These are phyloP conservation scores for Ophiocordyceps polyrhachis-furcata DNA, from an alignment of 2,329 filamentous ascomycete genomes.

Conservation along the genomic window DNA sequence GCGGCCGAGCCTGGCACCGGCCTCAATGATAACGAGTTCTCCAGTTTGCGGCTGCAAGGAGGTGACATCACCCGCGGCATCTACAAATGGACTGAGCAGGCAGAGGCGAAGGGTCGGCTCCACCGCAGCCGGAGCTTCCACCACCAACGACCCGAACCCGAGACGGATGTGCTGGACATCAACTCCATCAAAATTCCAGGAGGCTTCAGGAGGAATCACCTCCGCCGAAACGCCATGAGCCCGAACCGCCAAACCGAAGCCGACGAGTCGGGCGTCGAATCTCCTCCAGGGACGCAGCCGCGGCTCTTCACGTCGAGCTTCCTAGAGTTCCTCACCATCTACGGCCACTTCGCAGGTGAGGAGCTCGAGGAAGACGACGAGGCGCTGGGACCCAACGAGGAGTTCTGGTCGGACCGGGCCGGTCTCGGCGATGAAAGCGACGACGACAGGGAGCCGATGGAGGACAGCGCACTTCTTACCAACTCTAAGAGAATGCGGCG, in stretches of 20 bases:
- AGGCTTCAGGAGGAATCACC: slow-evolving; percentile 78
- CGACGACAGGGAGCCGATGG: slow-evolving; percentile 61
- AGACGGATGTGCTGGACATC: slow-evolving; percentile 68
- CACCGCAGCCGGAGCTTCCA: slow-evolving; percentile 81
- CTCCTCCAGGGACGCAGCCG: slow-evolving; percentile 13
- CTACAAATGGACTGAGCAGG: slow-evolving; percentile 90
- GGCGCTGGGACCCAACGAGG: slow-evolving; percentile 68
- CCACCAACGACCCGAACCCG: slow-evolving; percentile 55
- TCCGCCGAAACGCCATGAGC: slow-evolving; percentile 57
- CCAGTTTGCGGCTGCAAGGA: slow-evolving; percentile 78
- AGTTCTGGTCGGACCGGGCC: slow-evolving; percentile 65
- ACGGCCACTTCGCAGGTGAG: slow-evolving; percentile 94
- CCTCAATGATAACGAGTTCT: slow-evolving; percentile 66
- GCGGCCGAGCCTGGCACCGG: slow-evolving; percentile 19
- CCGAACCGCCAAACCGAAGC: slow-evolving; percentile 20
- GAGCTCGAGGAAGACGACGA: slow-evolving; percentile 95
- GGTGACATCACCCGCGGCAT: slow-evolving; percentile 90
- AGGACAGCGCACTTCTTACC: slow-evolving; percentile 69
- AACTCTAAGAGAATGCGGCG: slow-evolving; percentile 55
- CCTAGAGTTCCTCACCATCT: slow-evolving; percentile 84
- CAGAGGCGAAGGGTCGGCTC: slow-evolving; percentile 47
- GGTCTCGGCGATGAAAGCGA: slow-evolving; percentile 43
- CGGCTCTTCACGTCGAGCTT: slow-evolving; percentile 79
- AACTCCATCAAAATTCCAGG: slow-evolving; percentile 83
- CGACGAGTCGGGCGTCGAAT: slow-evolving; percentile 15